Evolutionary conservation across 2,329 filamentous ascomycete species (phyloP), one percentile per base, ranked within the genome.

Genomic region (Tolypocladium cylindrosporum): DNA sequence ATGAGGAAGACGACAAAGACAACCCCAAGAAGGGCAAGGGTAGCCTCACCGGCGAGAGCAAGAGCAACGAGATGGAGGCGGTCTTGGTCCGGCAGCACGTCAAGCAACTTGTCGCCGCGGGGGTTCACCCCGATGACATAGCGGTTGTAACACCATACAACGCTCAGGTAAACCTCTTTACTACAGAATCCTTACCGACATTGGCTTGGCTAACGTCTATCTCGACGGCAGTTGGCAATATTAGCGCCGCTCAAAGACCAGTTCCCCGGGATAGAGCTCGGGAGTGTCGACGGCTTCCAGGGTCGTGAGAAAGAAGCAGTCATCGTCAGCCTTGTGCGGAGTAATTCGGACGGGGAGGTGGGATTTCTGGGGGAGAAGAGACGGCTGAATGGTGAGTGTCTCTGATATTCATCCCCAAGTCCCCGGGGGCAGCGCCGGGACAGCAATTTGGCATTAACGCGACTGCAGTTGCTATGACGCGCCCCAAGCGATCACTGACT

Each of bases 111-210:
- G 82, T 96, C n/a, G 78, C 82, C 31, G 87, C 91, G 1, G 94
- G 94, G 0, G 83, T 99, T 37, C 85, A 80, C 64, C 77, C 90
- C 4, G 86, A 90, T 66, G 91, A 97, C 67, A 92, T 99, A 66
- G 94, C 93, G 1, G 87, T 97, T 14, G 86, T 99, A 56, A 97
- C 94, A 54, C 94, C 94, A 43, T 99, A 99, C 75, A 97, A 97
- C 74, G 94, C 90, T 16, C 94, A 94, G 80, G 86, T 89, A 66
- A 58, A 66, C 58, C 43, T 52, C 55, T 52, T 40, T 39, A 24
- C 31, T 16, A 9, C 41, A 21, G 8, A 3, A 9, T 16, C 19
- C 10, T 6, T 36, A 21, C 13, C 19, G n/a, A 11, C 27, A 60
- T 64, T 69, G 55, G 63, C 60, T 60, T 57, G 31, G 64, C 57